Evolutionary conservation across 2,329 filamentous ascomycete species (phyloP).

Genomic region (Lachnellula willkommii): DNA sequence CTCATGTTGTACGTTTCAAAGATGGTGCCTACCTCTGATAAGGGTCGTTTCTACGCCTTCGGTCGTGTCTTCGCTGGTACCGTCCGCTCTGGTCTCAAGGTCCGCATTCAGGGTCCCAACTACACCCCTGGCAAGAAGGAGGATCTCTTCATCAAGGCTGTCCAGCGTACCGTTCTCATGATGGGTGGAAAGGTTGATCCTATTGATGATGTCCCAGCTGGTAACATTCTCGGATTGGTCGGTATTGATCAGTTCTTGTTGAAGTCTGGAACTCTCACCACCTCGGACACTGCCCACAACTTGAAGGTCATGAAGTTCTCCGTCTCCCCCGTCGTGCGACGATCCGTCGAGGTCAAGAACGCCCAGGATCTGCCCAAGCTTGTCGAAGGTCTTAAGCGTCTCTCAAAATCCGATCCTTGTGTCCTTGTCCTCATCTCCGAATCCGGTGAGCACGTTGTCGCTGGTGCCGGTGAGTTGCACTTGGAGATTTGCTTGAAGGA

Average conservation of each 20-base stretch:
- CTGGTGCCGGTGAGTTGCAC: conserved; percentile 98
- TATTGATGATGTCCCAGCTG: conserved; percentile 97
- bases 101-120: conserved; percentile 99
- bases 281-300: conserved; percentile 96
- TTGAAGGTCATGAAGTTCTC: conserved; percentile 99
- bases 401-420: conserved; percentile 99
- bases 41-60: conserved; percentile 99
- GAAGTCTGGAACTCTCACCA: conserved; percentile 99
- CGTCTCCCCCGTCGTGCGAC: conserved; percentile 96
- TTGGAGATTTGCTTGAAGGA: conserved; percentile 99
- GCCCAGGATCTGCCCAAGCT: conserved; percentile 99
- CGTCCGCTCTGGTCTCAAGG: conserved; percentile 95
- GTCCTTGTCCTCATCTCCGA: conserved; percentile 84
- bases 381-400: conserved; percentile 99
- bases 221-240: conserved; percentile 99
- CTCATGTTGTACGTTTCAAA: conserved; percentile 99
- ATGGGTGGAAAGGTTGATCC: conserved; percentile 99
- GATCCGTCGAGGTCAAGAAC: conserved; percentile 99
- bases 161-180: conserved; percentile 99
- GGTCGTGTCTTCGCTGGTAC: conserved; percentile 99
- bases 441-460: conserved; percentile 98
- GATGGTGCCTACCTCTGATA: conserved; percentile 99
- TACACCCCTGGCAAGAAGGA: conserved; percentile 98
- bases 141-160: conserved; percentile 97
- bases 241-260: conserved; percentile 99